Evolutionary conservation across 2,329 filamentous ascomycete species (phyloP), one percentile per base, ranked within the genome.

Genomic region (Diaporthe nobilis): DNA sequence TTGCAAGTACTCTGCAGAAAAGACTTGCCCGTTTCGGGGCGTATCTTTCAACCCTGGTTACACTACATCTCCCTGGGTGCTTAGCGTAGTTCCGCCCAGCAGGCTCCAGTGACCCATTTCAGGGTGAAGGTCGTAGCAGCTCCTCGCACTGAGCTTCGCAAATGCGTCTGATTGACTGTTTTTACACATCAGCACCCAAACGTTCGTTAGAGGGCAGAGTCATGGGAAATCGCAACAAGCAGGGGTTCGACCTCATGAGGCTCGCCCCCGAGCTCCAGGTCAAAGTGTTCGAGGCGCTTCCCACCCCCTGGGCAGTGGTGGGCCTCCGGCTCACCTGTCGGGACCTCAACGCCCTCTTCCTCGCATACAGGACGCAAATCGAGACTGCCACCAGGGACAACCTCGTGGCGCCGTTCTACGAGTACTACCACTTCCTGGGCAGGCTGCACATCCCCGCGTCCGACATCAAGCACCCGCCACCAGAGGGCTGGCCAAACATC

Each of bases 171-270:
- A 0, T 34, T 0, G 8, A 10, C 34, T 34, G 1, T 9, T 34
- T 34, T 3, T 20, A 28, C 13, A 51, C 10, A 7, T 9, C 2
- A 28, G 8, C 4, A n/a, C 12, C 37, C 10, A 39, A 12, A 31
- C 1, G n/a, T 4, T 34, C 10, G 0, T 37, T 0, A 22, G 6
- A 2, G 4, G 2, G 1, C 4, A 20, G 3, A 9, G 37, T 42
- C 10, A 61, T 61, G 58, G 37, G 4, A 5, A 2, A 42, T 13
- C n/a, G 0, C 22, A 28, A 20, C 3, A 12, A 20, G 13, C 12
- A 1, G 7, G 1, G 10, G 9, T 42, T 28, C 37, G n/a, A 31
- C 17, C 17, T 47, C 9, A n/a, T 65, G 42, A 49, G 2, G 4
- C 61, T 65, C 5, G 2, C 10, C 10, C 42, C 39, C 2, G 39